Percentiles rank a stretch among this genome's conserved stretches.
Evolutionary conservation across 148 eudicot species (phyloP).

Genomic region (Cornus kousa): DNA sequence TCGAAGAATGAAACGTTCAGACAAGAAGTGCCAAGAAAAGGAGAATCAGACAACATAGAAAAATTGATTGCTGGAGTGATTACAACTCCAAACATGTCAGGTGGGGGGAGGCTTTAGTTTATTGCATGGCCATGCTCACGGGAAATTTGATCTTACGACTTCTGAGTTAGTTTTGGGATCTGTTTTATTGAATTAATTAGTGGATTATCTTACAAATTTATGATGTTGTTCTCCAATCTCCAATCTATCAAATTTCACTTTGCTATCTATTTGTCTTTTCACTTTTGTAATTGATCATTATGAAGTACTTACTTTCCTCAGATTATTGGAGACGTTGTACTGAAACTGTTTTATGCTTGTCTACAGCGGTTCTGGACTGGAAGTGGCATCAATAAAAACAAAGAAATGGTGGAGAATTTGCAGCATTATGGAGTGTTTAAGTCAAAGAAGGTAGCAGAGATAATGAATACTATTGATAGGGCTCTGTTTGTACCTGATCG

Average conservation of each 20-base stretch:
- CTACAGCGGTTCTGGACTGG: slow-evolving; percentile 59
- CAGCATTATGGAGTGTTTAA: slow-evolving; percentile 59
- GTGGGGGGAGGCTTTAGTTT: not conserved
- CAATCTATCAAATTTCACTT: not conserved
- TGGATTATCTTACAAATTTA: not conserved
- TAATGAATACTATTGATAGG: slow-evolving; percentile 88
- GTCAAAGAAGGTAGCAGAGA: slow-evolving; percentile 75
- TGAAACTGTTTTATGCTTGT: slow-evolving; percentile 14
- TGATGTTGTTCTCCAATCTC: not conserved
- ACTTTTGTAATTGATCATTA: not conserved
- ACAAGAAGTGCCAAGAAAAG: too few relatives aligned
- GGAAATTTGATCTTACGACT: not conserved
- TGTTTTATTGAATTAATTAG: not conserved
- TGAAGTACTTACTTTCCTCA: too few relatives aligned
- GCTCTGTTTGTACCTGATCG: slow-evolving; percentile 88
- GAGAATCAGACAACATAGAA: too few relatives aligned
- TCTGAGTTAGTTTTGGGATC: not conserved
- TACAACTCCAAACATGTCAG: not conserved
- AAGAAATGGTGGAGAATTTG: slow-evolving; percentile 63
- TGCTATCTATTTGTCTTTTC: not conserved
- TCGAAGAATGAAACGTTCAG: too few relatives aligned
- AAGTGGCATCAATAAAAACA: slow-evolving; percentile 46
- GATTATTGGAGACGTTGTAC: not conserved
- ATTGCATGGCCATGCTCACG: not conserved
- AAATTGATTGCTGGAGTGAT: too few relatives aligned